These are phyloP conservation scores for Rhizopogon rudus DNA, from an alignment of 768 basidiomycete species.

Conservation along the genomic window DNA sequence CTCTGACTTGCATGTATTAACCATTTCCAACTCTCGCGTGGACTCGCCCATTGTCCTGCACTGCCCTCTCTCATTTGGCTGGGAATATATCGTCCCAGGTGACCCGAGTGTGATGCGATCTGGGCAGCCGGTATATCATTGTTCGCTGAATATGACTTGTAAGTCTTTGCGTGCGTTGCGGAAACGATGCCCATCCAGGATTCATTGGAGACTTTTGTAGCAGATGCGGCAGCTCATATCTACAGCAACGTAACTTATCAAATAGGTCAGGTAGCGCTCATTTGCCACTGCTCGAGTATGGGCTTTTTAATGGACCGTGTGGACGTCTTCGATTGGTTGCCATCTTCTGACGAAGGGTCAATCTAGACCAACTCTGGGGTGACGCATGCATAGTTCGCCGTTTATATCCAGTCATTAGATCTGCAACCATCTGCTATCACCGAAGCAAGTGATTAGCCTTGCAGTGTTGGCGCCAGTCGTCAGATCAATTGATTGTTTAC, in stretches of 20 bases:
- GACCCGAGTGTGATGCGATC: not conserved
- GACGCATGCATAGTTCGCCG: not conserved
- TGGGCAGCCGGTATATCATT: not conserved
- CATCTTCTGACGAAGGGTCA: not conserved
- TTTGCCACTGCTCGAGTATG: not conserved
- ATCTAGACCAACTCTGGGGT: too few relatives aligned
- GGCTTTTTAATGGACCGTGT: not conserved
- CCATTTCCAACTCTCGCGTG: not conserved
- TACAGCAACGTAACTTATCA: not conserved
- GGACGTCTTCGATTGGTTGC: not conserved
- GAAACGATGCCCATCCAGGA: not conserved
- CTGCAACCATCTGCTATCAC: too few relatives aligned
- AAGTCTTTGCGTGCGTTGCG: not conserved
- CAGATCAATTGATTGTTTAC: not conserved
- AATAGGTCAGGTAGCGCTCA: not conserved
- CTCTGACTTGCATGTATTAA: not conserved
- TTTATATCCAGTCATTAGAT: not conserved
- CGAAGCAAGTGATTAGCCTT: not conserved
- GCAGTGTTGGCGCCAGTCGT: not conserved
- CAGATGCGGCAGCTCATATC: not conserved
- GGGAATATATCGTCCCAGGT: not conserved
- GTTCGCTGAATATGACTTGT: slow-evolving; percentile 1
- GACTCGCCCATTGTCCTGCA: not conserved
- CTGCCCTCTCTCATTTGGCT: not conserved
- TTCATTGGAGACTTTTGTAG: not conserved